phyloP scores from a whole-genome alignment of 2,329 filamentous ascomycete species.

The Xylariaceae sp. region DNA sequence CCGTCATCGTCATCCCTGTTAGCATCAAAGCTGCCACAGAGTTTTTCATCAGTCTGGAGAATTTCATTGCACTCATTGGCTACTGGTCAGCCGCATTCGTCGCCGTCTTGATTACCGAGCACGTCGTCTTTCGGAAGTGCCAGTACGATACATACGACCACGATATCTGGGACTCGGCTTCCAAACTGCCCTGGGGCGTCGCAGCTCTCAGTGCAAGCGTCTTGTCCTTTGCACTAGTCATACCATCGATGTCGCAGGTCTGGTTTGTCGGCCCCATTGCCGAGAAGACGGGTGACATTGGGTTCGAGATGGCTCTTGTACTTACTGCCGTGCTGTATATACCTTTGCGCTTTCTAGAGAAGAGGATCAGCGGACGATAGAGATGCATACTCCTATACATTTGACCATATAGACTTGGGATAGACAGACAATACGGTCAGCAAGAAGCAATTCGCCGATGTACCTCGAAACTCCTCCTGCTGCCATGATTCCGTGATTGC shows the following conservation, averaged over 20 bases:
- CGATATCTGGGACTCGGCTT: constrained; percentile 32
- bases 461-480: too few species aligned
- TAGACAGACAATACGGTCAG: too few species aligned
- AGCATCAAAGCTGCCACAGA: constrained; percentile 49
- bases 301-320: constrained; percentile 59
- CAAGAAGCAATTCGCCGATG: too few species aligned
- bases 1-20: constrained; percentile 56
- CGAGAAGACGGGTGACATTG: constrained; percentile 57
- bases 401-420: too few species aligned
- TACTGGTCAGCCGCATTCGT: constrained; percentile 56
- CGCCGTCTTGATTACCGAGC: constrained; percentile 41
- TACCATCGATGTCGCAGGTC: constrained; percentile 56
- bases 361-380: constrained; percentile 24
- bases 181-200: constrained; percentile 34
- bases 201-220: constrained; percentile 34
- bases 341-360: constrained; percentile 37
- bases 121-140: constrained; percentile 32
- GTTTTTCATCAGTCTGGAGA: constrained; percentile 55
- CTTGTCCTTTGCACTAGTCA: constrained; percentile 41
- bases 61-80: constrained; percentile 53
- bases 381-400: background rate
- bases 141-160: constrained; percentile 31
- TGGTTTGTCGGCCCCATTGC: constrained; percentile 61
- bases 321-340: constrained; percentile 40
- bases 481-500: too few species aligned